Evolutionary conservation across 2,329 filamentous ascomycete genomes (phyloP), one percentile per base, ranked within the genome.

Genomic region (Chaetomium olivaceum): DNA sequence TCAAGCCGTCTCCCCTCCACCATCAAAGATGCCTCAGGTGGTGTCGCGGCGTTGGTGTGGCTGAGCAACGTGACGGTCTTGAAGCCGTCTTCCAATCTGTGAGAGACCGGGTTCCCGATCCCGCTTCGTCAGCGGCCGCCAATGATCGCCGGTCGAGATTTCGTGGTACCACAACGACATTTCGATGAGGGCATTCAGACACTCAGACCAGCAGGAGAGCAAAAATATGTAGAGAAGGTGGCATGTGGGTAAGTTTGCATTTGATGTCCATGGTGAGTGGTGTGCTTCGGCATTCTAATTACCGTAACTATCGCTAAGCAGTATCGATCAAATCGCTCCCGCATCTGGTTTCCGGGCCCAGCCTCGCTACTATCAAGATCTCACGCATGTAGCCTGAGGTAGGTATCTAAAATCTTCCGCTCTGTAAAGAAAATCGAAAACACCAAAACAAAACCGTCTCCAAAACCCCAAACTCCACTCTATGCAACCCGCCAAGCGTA

Each of bases 31-130:
- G 39, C 46, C 46, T 19, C 46, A 12, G 50, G 14, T 14, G 12
- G 23, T 54, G 46, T 36, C 46, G 58, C 33, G 23, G 58, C 46
- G 31, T 33, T 48, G 46, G 46, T 31, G 66, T 67, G 66, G 66
- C 66, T 63, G 66, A 67, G 64, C 58, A 58, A n/a, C 54, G 9
- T 8, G 33, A 29, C 14, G 31, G 4, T 5, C 51, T 9, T 14
- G 16, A 23, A 43, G 9, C 39, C 16, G 39, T 43, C 12, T 23
- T 56, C 4, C 21, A 19, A 3, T 36, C 27, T n/a, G 21, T 25
- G 27, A 21, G 11, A 31, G 21, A 31, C 57, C 25, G 36, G 36
- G 9, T 27, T 12, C 27, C 59, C 23, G 21, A 46, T 55, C 46
- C 58, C 46, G 58, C 48, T 61, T 61, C 27, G 43, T 60, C 39